A percentile compares a stretch with the other conserved stretches of the same genome.
These are phyloP conservation scores for Erythrobasidium hasegawianum DNA, from an alignment of 1,284 basidiomycete genomes.

Conservation along the genomic window DNA sequence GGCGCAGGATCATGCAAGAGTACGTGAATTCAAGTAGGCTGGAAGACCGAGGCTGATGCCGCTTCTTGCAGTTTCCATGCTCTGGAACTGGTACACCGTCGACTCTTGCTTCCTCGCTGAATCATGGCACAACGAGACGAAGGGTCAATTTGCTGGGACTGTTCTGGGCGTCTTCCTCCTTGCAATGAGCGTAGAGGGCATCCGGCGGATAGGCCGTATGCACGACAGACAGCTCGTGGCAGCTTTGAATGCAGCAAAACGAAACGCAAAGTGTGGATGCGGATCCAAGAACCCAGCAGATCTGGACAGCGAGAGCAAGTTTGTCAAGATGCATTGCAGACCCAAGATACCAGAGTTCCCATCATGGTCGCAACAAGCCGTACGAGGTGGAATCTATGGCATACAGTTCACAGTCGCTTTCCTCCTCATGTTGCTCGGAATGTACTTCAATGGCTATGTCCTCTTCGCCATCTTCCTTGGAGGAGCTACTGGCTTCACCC, in stretches of 20 bases:
- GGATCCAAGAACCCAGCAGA: neutral
- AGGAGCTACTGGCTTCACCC: conserved; percentile 19
- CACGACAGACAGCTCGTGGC: conserved; percentile 49
- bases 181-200: conserved; percentile 49
- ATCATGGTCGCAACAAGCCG: conserved; percentile 48
- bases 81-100: conserved; percentile 45
- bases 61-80: conserved; percentile 28
- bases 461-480: conserved; percentile 34
- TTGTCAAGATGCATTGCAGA: conserved; percentile 26
- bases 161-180: conserved; percentile 52
- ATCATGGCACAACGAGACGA: conserved; percentile 49
- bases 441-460: conserved; percentile 51
- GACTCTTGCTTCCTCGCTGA: conserved; percentile 51
- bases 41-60: too few species aligned
- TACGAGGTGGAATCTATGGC: conserved; percentile 49
- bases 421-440: conserved; percentile 51
- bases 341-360: conserved; percentile 38
- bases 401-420: conserved; percentile 50
- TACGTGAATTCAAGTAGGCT: too few species aligned
- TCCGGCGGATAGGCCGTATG: conserved; percentile 49
- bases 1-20: too few species aligned
- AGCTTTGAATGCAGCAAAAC: conserved; percentile 34
- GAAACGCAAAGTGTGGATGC: conserved; percentile 27
- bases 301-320: neutral
- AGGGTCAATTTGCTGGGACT: conserved; percentile 50